These are phyloP conservation scores for Pseudogymnoascus sp. DNA, from an alignment of 2,329 filamentous ascomycete species.

Conservation along the genomic window DNA sequence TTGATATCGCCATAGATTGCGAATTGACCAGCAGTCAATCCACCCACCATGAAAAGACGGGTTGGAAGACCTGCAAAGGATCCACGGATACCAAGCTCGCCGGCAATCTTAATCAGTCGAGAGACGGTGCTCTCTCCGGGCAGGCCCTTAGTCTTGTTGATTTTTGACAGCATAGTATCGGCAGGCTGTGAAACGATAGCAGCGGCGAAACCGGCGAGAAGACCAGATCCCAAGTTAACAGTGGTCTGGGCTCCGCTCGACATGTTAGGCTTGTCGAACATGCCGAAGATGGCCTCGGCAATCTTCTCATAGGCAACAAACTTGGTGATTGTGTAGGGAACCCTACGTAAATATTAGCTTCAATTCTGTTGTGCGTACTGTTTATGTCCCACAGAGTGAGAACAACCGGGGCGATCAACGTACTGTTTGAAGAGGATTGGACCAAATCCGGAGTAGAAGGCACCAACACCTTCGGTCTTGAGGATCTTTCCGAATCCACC, in stretches of 20 bases:
- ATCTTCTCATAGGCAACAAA: conserved; percentile 93
- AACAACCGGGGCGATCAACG: conserved; percentile 26
- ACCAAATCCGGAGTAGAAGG: conserved; percentile 88
- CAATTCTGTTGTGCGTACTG: neutral
- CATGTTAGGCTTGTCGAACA: conserved; percentile 63
- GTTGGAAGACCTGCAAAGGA: conserved; percentile 76
- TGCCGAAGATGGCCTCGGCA: conserved; percentile 61
- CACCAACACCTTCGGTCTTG: conserved; percentile 72
- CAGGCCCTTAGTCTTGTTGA: conserved; percentile 87
- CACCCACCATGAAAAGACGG: conserved; percentile 60
- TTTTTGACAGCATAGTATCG: conserved; percentile 90
- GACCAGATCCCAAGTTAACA: conserved; percentile 73
- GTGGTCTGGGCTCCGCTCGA: conserved; percentile 64
- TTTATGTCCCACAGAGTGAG: neutral
- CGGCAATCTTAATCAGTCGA: conserved; percentile 79
- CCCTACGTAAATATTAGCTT: conserved; percentile 39
- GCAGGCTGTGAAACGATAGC: conserved; percentile 82
- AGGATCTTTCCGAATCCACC: conserved; percentile 76
- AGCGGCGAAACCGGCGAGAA: conserved; percentile 76
- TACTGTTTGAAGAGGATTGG: conserved; percentile 77
- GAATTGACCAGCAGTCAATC: conserved; percentile 73
- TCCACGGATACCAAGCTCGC: conserved; percentile 74
- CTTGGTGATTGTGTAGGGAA: conserved; percentile 92
- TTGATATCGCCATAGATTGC: conserved; percentile 73
- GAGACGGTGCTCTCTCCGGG: conserved; percentile 76